Base-by-base conservation (phyloP, 768 basidiomycete species). In the Lyophyllum shimeji region DNA sequence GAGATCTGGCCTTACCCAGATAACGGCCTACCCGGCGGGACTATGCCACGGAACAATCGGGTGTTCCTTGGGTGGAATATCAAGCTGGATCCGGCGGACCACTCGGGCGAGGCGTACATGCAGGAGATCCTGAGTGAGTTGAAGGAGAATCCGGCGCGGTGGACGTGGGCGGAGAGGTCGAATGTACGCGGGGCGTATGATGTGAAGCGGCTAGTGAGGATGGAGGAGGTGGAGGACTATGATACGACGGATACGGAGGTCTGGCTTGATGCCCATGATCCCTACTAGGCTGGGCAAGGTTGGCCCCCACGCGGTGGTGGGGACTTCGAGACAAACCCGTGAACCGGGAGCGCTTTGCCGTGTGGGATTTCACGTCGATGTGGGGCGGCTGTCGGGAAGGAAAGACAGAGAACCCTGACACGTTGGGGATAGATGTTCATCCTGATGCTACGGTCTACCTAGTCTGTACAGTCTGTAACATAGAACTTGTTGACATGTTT, bases 31-130 rank as follows among this genome's bases (percentile, higher is more conserved):
- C 72, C 24, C 9, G 39, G 39, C 9, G 39, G 34, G 60, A 65
- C 29, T 55, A 61, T 39, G 57, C 42, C 42, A 54, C 65, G 57
- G 18, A 72, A 76, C 63, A 73, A 79, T 60, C 74, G 76, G 24
- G 63, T 89, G 8, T 85, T 76, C 59, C 75, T 90, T 4, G 89
- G 89, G 4, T 90, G 86, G 86, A 89, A 88, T 60, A 77, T 90
- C 52, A 60, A 69, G 18, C 67, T 85, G 46, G 76, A 82, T 53
- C 66, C 61, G 13, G 69, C 70, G 39, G 85, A 85, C 55, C 64
- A 63, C 6, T 74, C 76, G 45, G 83, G 80, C 18, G 69, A 71
- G 8, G 64, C 62, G 34, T 82, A 71, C 29, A 79, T 86, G 52
- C 70, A 70, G 45, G 63, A 68, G 43, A 65, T 83, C 20, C 55